Evolutionary conservation across 2,329 filamentous ascomycete species (phyloP), one percentile per base, ranked within the genome.

Genomic region (Xylaria polymorpha): DNA sequence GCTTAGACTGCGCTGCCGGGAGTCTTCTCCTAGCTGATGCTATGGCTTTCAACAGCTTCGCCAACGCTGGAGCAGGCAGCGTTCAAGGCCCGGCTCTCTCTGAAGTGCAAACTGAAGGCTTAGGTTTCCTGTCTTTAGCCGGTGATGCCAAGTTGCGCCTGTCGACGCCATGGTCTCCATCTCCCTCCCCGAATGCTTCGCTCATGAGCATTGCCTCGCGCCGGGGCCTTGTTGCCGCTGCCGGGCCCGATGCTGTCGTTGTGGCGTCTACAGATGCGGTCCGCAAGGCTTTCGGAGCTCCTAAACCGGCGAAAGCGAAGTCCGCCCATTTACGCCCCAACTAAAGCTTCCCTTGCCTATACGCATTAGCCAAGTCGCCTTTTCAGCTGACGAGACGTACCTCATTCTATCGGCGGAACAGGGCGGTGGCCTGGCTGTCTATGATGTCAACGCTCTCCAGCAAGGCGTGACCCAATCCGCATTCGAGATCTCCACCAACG

Each of bases 301-400:
- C 85, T 43, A 86, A 88, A 81, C 85, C 67, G 86, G 84, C 73
- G 90, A 91, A 70, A 86, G 85, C 69, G 89, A 94, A 71, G 83
- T 91, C 64, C 89, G 91, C 71, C 78, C 85, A 14, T 97, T 97
- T 75, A 83, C 89, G 68, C 92, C 94, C 3, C 89, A 95, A 78
- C 83, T 92, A 61, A 91, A 86, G 68, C 86, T 98, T 7, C 84
- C 90, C 1, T 86, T 97, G 75, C 88, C 92, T 10, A 87, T 90
- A 76, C 90, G 92, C 74, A 87, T 97, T 63, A 97, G 94, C 12
- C 96, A 99, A 79, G 85, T 99, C 22, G 90, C 91, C 18, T 99
- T 99, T 79, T 95, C 94, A 0, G 88, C 93, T n/a, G 93, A 97
- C 76, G 97, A 98, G 78, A 89, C 89, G 74, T 94, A 92, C 74